These are phyloP conservation scores for Tulasnella sp. DNA, from an alignment of 768 basidiomycete species.

Conservation along the genomic window DNA sequence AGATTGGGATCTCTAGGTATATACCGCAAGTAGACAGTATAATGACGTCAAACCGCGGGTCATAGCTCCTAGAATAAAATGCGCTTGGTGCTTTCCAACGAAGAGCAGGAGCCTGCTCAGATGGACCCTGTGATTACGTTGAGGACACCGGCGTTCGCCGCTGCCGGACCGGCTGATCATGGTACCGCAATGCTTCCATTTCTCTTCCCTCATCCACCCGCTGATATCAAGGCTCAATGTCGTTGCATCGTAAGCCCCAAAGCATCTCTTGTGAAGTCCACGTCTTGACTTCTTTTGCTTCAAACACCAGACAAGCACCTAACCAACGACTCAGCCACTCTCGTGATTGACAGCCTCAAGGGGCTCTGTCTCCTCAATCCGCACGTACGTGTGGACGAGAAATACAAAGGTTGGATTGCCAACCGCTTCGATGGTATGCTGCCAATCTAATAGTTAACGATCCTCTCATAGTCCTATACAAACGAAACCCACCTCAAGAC, in stretches of 20 bases:
- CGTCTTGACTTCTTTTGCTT: neutral
- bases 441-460: neutral
- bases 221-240: neutral
- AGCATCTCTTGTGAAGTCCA: neutral
- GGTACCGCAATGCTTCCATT: neutral
- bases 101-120: neutral
- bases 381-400: neutral
- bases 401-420: neutral
- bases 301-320: neutral
- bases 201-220: neutral
- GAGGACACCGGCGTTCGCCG: neutral
- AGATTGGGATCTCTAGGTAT: too few species aligned
- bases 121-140: neutral
- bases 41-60: too few species aligned
- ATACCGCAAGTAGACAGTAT: too few species aligned
- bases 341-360: conserved; percentile 6
- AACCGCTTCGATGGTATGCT: neutral
- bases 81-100: neutral
- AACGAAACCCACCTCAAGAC: neutral
- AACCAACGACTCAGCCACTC: neutral
- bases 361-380: conserved; percentile 8
- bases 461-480: neutral
- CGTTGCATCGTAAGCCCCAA: neutral
- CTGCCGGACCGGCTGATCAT: neutral
- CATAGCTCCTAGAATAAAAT: too few species aligned